Evolutionary conservation across 1,284 basidiomycete species (phyloP), one percentile per base, ranked within the genome.

Genomic region (Bothia castanella): DNA sequence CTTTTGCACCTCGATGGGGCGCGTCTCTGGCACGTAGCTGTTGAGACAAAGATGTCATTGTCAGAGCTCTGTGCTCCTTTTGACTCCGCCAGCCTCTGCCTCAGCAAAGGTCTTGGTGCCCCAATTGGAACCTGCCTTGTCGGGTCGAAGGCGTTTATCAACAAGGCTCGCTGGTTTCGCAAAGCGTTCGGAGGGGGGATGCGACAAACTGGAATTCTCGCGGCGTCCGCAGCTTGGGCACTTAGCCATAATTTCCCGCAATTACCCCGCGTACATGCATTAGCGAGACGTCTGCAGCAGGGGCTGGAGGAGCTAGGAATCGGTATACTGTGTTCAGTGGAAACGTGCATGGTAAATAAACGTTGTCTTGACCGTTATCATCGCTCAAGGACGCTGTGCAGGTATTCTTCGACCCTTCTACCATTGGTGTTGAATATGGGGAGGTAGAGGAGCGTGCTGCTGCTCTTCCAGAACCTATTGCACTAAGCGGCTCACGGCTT

Each of bases 101-200:
- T 99, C 66, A 95, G 92, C 74, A 99, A 99, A 74, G 97, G 97
- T 42, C 78, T 99, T 46, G 88, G 87, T 52, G 95, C 97, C 13
- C 97, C 97, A 0, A 78, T 98, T 55, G 97, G 97, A 34, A 89
- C 89, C 25, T 86, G 89, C 54, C 78, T 98, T 9, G 90, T 94
- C 43, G 97, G 97, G 7, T 72, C 84, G 19, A 80, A 82, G 53
- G 79, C 76, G 9, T 90, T 95, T 63, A 92, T 97, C 45, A 52
- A 61, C 10, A 82, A 82, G 53, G 92, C 90, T 0, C 77, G 83
- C 17, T 85, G 89, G 82, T 91, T 97, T 75, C 79, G 94, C 54
- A 98, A 98, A 72, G 77, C 92, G 29, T 96, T 98, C 61, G 97
- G 96, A 44, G 96, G 92, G 31, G 95, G 93, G 30, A 92, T 97